Percentiles rank a stretch among this genome's conserved stretches.
Conservation (phyloP, 352 stramenopile species). For the Thraustochytrium sp. region DNA sequence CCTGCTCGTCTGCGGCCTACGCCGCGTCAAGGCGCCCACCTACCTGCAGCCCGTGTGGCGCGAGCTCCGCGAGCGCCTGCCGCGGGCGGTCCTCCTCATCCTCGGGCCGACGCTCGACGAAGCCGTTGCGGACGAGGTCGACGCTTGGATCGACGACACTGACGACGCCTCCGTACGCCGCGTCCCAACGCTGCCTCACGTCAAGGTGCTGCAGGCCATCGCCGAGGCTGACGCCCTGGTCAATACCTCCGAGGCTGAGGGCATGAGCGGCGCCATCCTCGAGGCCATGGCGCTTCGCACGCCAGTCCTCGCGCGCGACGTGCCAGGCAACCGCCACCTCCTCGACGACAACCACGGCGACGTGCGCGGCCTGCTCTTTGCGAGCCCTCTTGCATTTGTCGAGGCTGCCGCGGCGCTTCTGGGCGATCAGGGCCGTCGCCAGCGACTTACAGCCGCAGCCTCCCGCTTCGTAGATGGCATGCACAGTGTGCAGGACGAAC, state of each 20-base stretch:
- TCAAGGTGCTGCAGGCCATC: not conserved
- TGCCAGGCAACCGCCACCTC: not conserved
- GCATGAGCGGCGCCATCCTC: slow-evolving; percentile 4
- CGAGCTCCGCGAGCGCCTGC: not conserved
- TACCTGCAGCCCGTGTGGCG: not conserved
- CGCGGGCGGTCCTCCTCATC: not conserved
- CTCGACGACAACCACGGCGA: not conserved
- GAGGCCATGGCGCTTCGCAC: slow-evolving; percentile 5
- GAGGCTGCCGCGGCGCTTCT: not conserved
- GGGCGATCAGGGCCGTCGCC: not conserved
- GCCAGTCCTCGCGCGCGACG: not conserved
- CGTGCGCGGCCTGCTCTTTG: not conserved
- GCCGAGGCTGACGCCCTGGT: not conserved
- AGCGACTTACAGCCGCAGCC: not conserved
- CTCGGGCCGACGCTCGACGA: not conserved
- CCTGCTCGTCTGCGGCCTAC: not conserved
- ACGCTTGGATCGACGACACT: not conserved
- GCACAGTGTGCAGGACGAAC: not conserved
- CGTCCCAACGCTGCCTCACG: not conserved
- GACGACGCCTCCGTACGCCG: not conserved
- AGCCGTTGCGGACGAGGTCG: not conserved
- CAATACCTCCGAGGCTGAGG: slow-evolving; percentile 3
- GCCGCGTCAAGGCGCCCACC: not conserved
- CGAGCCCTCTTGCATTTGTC: not conserved
- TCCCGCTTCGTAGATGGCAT: not conserved